Evolutionary conservation across 75 land plant species (phyloP).

Genomic region (Sequoiadendron giganteum): DNA sequence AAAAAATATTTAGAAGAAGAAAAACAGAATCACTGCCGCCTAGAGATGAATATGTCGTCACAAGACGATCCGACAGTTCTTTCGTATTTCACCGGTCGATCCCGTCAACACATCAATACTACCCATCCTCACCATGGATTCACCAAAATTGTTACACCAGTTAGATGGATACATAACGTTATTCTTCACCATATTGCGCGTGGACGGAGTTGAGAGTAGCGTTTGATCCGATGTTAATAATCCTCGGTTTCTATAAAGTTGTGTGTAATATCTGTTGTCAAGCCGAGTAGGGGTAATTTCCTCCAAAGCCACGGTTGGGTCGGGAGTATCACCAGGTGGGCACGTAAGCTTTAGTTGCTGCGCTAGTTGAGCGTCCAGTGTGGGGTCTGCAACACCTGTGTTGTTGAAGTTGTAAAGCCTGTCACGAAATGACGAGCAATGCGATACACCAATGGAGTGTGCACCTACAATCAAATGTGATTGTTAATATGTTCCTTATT

Average conservation of each 20-base stretch:
- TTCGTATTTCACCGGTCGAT: conserved; percentile 14
- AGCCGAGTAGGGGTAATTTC: conserved; percentile 16
- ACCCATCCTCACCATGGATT: conserved; percentile 27
- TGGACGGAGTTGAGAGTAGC: background rate
- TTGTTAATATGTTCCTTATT: background rate
- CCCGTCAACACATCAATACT: conserved; percentile 14
- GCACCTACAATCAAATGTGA: conserved; percentile 10
- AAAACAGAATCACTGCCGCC: too few species aligned
- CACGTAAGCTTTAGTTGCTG: background rate
- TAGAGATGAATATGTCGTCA: background rate
- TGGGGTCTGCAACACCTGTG: background rate
- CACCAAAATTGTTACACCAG: background rate
- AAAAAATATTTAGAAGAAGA: too few species aligned
- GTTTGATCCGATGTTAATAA: conserved; percentile 30
- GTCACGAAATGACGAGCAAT: conserved; percentile 17
- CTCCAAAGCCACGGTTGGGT: conserved; percentile 17
- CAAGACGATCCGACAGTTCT: conserved; percentile 15
- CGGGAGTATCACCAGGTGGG: background rate
- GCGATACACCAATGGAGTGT: conserved; percentile 32
- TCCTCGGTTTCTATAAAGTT: conserved; percentile 14
- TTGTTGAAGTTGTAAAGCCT: conserved; percentile 23
- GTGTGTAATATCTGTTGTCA: conserved; percentile 22
- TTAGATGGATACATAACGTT: background rate
- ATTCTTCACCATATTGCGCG: background rate
- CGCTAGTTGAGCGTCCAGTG: background rate